Base-by-base conservation (phyloP, 345 rosid genomes). In the Ceriops decandra region DNA sequence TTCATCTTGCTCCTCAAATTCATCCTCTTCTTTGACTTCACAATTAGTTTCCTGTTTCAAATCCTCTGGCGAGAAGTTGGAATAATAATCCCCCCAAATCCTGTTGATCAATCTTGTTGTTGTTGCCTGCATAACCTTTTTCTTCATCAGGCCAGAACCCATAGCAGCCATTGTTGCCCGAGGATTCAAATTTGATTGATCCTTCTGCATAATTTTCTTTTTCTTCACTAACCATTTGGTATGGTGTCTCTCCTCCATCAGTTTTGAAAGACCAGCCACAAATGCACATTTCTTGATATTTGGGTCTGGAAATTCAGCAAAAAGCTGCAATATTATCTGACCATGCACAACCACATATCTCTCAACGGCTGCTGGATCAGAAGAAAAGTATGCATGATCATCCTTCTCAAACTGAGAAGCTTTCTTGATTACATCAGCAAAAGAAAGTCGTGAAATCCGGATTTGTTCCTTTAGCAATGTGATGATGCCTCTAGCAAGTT, bases 301-400 rank as follows among this genome's bases (percentile, higher is more conserved):
- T 4, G 71, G 42, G 36, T 81, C 84, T 2, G 91, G 96, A 73
- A 62, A 83, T 61, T 76, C 90, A 42, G 90, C 87, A 85, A 89
- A 89, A 27, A 78, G 84, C 58, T 89, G 98, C 61, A 81, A 72
- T 47, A 91, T 75, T 30, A 93, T 85, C 72, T 86, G 89, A 7
- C 98, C 97, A 74, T 93, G 97, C 67, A 86, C 96, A 8, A 89
- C 91, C 62, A 88, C 74, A 32, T 82, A 93, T 77, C 91, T 83
- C 79, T 91, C 91, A 5, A 85, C 89, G 67, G 71, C 78, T n/a
- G 76, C 72, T 52, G 78, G 69, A 66, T 86, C 81, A 56, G 90
- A 83, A 61, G 97, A 90, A 78, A 93, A 79, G 52, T 69, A 89
- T 46, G 87, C 89, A 56, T 36, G 62, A n/a, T 93, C 69, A 11